These are phyloP conservation scores for Acacia concinna DNA, from an alignment of 331 rosid genomes.

Conservation along the genomic window DNA sequence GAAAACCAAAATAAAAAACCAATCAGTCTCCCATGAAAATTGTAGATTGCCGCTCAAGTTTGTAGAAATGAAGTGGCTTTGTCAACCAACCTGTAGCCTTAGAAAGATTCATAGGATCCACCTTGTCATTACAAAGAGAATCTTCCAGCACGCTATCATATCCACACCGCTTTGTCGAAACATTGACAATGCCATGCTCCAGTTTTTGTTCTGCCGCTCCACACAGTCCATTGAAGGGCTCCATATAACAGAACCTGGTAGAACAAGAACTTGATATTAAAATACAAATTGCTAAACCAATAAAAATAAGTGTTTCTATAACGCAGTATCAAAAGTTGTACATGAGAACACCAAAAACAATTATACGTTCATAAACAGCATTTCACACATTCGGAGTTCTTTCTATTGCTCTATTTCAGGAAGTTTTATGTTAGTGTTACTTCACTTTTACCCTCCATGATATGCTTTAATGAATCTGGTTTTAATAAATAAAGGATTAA, in stretches of 20 bases:
- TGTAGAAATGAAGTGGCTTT: background rate
- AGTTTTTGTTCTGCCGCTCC: constrained; percentile 40
- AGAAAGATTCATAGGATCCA: constrained; percentile 14
- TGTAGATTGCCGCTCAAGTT: background rate
- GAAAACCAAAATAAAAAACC: constrained; percentile 9
- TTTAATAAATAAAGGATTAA: background rate
- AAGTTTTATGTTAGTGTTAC: background rate
- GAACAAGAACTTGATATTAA: constrained; percentile 12
- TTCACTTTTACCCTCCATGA: background rate
- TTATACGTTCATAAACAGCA: background rate
- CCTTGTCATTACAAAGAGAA: constrained; percentile 4
- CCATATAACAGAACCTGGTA: constrained; percentile 60
- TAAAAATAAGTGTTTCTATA: background rate
- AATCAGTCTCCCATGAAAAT: background rate
- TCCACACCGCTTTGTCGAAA: constrained; percentile 48
- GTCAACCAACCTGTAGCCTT: constrained; percentile 33
- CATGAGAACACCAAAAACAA: background rate
- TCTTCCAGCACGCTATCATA: constrained; percentile 24
- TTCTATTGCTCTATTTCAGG: background rate
- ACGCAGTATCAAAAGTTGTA: background rate
- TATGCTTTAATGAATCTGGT: background rate
- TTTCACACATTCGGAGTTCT: background rate
- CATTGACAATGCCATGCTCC: constrained; percentile 33
- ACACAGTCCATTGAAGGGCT: constrained; percentile 47
- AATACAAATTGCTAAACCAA: background rate